Percentiles rank a stretch among this genome's conserved stretches.
Conservation (phyloP, 2,329 filamentous ascomycete genomes). For the Ascosphaera aggregata region DNA sequence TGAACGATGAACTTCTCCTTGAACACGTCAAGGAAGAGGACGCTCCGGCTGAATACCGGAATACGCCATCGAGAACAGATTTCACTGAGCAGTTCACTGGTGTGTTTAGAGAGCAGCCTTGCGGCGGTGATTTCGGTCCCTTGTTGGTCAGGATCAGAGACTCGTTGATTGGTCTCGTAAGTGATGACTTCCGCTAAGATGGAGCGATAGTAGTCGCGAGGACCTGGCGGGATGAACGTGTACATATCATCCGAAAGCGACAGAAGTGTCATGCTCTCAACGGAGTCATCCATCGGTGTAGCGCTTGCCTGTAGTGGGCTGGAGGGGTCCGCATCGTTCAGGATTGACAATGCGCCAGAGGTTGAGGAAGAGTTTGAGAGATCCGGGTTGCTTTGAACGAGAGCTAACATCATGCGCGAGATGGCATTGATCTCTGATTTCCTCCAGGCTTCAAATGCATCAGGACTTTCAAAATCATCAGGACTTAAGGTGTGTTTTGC, state of each 20-base stretch:
- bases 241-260: conserved; percentile 43
- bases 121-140: conserved; percentile 16
- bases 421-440: conserved; percentile 70
- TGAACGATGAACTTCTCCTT: conserved; percentile 67
- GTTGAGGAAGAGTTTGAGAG: conserved; percentile 36
- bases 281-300: not conserved
- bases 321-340: not conserved
- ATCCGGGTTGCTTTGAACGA: conserved; percentile 66
- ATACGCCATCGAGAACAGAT: conserved; percentile 75
- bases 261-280: conserved; percentile 29
- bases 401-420: conserved; percentile 80
- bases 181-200: conserved; percentile 55
- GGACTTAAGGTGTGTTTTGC: conserved; percentile 52
- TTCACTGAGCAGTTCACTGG: conserved; percentile 63
- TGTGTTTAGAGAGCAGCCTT: conserved; percentile 46
- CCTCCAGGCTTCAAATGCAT: conserved; percentile 76
- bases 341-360: not conserved
- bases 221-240: conserved; percentile 72
- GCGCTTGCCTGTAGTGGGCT: not conserved
- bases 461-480: conserved; percentile 76
- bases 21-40: conserved; percentile 65
- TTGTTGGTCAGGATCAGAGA: conserved; percentile 6
- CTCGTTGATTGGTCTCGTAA: conserved; percentile 33
- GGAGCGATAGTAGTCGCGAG: conserved; percentile 60
- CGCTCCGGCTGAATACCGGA: conserved; percentile 55